These are phyloP conservation scores for Ricinus communis DNA, from an alignment of 345 rosid species.

Conservation along the genomic window DNA sequence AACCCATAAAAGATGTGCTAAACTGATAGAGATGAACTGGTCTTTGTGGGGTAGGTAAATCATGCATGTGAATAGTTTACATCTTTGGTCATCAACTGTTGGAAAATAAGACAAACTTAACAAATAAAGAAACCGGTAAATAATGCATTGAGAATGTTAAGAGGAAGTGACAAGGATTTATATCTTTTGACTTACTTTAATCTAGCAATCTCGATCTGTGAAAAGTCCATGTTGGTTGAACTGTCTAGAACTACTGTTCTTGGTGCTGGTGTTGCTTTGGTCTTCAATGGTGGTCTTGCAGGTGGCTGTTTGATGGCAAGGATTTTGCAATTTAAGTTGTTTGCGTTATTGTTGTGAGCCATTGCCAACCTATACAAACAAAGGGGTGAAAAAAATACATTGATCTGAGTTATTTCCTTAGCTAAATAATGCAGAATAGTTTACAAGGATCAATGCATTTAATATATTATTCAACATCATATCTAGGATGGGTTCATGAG, in stretches of 20 bases:
- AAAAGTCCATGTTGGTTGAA: slow-evolving; percentile 65
- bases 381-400: not conserved
- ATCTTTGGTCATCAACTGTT: not conserved
- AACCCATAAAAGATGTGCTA: not conserved
- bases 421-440: not conserved
- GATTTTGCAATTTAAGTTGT: slow-evolving; percentile 54
- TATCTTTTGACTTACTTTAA: slow-evolving; percentile 40
- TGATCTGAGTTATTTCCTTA: slow-evolving; percentile 12
- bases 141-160: not conserved
- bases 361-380: slow-evolving; percentile 51
- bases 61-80: not conserved
- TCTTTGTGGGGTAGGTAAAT: slow-evolving; percentile 4
- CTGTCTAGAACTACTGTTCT: slow-evolving; percentile 22
- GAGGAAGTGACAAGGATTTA: not conserved
- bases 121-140: slow-evolving; percentile 1
- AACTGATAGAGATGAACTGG: not conserved
- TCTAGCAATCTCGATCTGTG: slow-evolving; percentile 56
- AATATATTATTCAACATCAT: too few relatives aligned
- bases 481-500: too few relatives aligned
- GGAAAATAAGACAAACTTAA: not conserved
- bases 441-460: too few relatives aligned
- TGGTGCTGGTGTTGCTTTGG: slow-evolving; percentile 11
- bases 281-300: slow-evolving; percentile 13
- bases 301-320: slow-evolving; percentile 60
- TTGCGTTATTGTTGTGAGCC: slow-evolving; percentile 43